phyloP scores from a whole-genome alignment of 805 yeast genomes.

The Candida endomychidarum region DNA sequence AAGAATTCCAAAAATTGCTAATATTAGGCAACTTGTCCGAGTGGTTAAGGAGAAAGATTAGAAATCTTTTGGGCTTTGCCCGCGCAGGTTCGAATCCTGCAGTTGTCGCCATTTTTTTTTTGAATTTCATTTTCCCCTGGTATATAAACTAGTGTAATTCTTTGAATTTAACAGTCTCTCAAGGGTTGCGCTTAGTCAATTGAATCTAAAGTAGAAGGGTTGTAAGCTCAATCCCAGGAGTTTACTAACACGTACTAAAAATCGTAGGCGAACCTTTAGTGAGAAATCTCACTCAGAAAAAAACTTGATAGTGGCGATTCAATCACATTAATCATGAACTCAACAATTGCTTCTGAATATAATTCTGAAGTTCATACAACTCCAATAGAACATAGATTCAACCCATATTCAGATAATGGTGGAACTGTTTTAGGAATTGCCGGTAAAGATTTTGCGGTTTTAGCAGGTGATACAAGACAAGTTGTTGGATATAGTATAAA shows the following conservation, averaged over 20 bases:
- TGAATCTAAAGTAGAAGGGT: no score
- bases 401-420: conserved; percentile 93
- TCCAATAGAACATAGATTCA: conserved; percentile 90
- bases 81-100: conserved; percentile 68
- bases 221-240: no score
- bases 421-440: conserved; percentile 98
- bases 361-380: conserved; percentile 48
- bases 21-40: conserved; percentile 35
- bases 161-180: no score
- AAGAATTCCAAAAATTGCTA: not conserved
- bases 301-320: conserved; percentile 10
- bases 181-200: no score
- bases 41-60: conserved; percentile 43
- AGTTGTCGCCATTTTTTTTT: conserved; percentile 50
- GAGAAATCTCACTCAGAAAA: not conserved
- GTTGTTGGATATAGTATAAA: conserved; percentile 92
- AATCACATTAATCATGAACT: conserved; percentile 3
- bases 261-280: no score
- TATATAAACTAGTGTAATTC: no score
- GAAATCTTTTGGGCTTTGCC: conserved; percentile 57
- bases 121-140: no score
- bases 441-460: conserved; percentile 93
- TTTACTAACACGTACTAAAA: no score
- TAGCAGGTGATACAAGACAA: conserved; percentile 98
- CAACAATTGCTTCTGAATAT: conserved; percentile 61